phyloP scores from a whole-genome alignment of 192 early-diverging fungal genomes.

The Coemansia sp. region DNA sequence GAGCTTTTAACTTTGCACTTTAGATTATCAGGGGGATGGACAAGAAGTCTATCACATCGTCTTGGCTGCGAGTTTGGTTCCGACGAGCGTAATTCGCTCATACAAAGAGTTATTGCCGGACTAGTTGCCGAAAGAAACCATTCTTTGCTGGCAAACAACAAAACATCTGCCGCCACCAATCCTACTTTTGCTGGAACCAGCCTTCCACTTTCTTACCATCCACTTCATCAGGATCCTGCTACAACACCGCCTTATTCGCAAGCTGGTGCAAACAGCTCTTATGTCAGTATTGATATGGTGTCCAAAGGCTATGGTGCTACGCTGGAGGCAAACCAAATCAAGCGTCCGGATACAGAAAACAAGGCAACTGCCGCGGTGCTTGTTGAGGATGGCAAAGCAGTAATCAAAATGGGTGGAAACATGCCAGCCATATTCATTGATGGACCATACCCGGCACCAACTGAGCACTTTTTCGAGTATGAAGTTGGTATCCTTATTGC shows the following conservation, averaged over 20 bases:
- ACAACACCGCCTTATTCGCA: conserved; percentile 27
- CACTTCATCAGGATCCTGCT: conserved; percentile 37
- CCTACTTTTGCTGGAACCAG: not conserved
- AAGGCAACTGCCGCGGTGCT: not conserved
- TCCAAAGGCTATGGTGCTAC: conserved; percentile 17
- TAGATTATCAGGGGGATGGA: conserved; percentile 76
- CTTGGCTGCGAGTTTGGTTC: conserved; percentile 64
- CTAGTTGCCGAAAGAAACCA: conserved; percentile 12
- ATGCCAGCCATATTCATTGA: conserved; percentile 66
- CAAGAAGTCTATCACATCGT: conserved; percentile 59
- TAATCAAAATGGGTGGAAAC: conserved; percentile 26
- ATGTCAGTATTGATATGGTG: conserved; percentile 41
- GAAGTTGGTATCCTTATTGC: conserved; percentile 67
- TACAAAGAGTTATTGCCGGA: conserved; percentile 14
- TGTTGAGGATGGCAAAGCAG: conserved; percentile 4
- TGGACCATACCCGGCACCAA: conserved; percentile 70
- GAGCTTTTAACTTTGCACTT: conserved; percentile 75
- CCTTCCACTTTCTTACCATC: conserved; percentile 31
- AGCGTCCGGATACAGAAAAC: not conserved
- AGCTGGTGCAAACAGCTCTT: conserved; percentile 34
- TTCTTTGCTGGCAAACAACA: not conserved
- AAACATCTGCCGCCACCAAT: not conserved
- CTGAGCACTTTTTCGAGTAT: conserved; percentile 78
- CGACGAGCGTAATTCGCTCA: conserved; percentile 14
- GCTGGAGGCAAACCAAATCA: not conserved